Conservation (phyloP, 345 rosid genomes). For the Rubroshorea leprosula region DNA sequence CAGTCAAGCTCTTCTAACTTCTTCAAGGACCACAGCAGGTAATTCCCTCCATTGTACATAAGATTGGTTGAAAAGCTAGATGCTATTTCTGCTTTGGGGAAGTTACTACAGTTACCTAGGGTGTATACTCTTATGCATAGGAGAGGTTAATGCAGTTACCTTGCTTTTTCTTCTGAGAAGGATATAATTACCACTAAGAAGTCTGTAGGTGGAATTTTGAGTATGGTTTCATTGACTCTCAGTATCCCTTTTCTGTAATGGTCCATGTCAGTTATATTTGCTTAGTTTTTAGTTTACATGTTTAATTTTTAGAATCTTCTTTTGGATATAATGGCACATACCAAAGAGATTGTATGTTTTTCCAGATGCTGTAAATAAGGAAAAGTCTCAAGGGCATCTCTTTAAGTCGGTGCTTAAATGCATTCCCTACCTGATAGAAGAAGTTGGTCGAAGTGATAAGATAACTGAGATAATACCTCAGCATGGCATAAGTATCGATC, state of each 20-base stretch:
- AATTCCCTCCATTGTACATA: slow-evolving; percentile 21
- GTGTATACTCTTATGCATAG: too few relatives aligned
- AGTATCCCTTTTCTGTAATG: too few relatives aligned
- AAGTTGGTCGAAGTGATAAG: slow-evolving; percentile 97
- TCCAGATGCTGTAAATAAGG: slow-evolving; percentile 93
- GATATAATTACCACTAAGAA: too few relatives aligned
- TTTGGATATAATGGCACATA: slow-evolving; percentile 15
- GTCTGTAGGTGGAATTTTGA: too few relatives aligned
- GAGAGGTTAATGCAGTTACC: too few relatives aligned
- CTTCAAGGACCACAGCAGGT: slow-evolving; percentile 87
- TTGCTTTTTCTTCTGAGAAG: too few relatives aligned
- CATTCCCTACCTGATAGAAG: slow-evolving; percentile 92
- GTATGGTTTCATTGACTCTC: too few relatives aligned
- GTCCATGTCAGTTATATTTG: too few relatives aligned
- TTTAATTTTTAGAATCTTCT: background rate
- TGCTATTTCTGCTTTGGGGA: too few relatives aligned
- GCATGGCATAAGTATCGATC: slow-evolving; percentile 97
- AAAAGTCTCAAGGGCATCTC: slow-evolving; percentile 93
- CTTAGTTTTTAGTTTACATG: slow-evolving; percentile 3
- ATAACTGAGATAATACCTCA: slow-evolving; percentile 97
- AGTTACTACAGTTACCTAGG: too few relatives aligned
- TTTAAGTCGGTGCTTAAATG: slow-evolving; percentile 92
- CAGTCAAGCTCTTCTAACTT: slow-evolving; percentile 88
- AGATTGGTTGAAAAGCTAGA: too few relatives aligned
- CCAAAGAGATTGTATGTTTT: slow-evolving; percentile 18